These are phyloP conservation scores for Trichoderma koningii DNA, from an alignment of 2,329 filamentous ascomycete species.

Conservation along the genomic window DNA sequence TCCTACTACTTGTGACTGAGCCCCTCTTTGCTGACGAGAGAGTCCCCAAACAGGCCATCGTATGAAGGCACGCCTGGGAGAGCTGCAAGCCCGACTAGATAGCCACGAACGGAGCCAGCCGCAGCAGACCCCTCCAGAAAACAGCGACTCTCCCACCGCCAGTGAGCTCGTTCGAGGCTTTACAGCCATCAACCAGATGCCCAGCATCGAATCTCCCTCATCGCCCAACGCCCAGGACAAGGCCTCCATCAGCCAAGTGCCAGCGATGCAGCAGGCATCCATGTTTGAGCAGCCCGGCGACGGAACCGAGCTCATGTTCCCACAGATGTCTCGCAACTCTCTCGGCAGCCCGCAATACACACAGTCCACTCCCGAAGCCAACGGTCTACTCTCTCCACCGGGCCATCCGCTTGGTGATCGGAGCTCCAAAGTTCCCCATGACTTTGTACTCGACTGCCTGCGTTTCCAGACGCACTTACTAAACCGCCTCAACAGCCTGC, in stretches of 20 bases:
- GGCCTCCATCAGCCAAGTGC: conserved; percentile 5
- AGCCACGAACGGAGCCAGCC: conserved; percentile 33
- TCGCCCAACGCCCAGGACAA: conserved; percentile 28
- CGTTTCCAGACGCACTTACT: conserved; percentile 35
- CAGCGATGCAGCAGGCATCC: conserved; percentile 27
- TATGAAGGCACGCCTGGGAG: conserved; percentile 38
- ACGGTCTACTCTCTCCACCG: conserved; percentile 31
- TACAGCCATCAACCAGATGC: conserved; percentile 11
- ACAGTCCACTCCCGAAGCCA: conserved; percentile 28
- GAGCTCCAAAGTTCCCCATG: conserved; percentile 28
- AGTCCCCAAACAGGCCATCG: conserved; percentile 33
- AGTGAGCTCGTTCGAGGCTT: conserved; percentile 4
- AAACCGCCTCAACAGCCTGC: conserved; percentile 31
- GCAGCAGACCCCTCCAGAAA: conserved; percentile 20
- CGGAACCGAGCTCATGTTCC: conserved; percentile 27
- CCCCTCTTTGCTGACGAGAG: not conserved
- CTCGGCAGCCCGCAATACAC: conserved; percentile 32
- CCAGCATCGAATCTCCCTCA: conserved; percentile 16
- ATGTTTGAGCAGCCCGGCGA: conserved; percentile 30
- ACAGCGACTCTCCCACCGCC: conserved; percentile 5
- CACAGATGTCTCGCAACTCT: conserved; percentile 23
- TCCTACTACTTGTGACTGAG: not conserved
- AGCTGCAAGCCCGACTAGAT: conserved; percentile 38
- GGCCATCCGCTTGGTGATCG: conserved; percentile 23
- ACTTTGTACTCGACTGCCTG: conserved; percentile 35